Evolutionary conservation across 495 filamentous ascomycete species (phyloP), one percentile per base, ranked within the genome.

Genomic region (Neurospora discreta): DNA sequence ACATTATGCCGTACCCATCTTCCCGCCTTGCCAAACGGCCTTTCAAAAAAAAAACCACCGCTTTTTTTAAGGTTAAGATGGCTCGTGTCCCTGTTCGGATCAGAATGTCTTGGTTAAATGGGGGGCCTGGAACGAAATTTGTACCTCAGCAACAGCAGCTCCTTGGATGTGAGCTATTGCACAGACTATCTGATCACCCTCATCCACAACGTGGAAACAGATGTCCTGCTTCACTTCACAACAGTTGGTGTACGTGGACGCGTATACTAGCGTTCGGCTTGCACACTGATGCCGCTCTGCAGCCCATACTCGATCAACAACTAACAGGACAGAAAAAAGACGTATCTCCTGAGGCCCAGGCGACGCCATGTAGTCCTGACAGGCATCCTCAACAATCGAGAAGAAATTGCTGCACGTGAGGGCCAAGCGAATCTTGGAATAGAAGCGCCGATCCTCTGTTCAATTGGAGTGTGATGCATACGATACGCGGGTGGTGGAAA

Each of bases 1-100:
- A 80, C 84, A 80, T 85, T 83, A 84, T 84, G 82, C 83, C 82
- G 82, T 82, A 76, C 52, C 52, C 79, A 73, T 75, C 79, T 65
- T 71, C 68, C 75, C 73, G 69, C 60, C 73, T 38, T 75, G 74
- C 70, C 72, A 76, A 70, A 71, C 73, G 72, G 69, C 73, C 74
- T 76, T 72, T 74, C 79, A 73, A 80, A 79, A 79, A 77, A 76
- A 69, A 39, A 43, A 26, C 23, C 58, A 36, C 33, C n/a, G n/a
- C n/a, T n/a, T 41, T 70, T 58, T 69, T 72, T 67, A 72, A 71
- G 72, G 68, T 75, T 75, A 44, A 70, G 40, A 77, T 69, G 74
- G 68, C 70, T 71, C 69, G 71, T 71, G 60, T 72, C 71, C 40
- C 46, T 26, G 73, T 81, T 79, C 77, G 71, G 36, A 70, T 70